These are phyloP conservation scores for Escallonia herrerae DNA, from an alignment of 129 eudicot genomes.

Conservation along the genomic window DNA sequence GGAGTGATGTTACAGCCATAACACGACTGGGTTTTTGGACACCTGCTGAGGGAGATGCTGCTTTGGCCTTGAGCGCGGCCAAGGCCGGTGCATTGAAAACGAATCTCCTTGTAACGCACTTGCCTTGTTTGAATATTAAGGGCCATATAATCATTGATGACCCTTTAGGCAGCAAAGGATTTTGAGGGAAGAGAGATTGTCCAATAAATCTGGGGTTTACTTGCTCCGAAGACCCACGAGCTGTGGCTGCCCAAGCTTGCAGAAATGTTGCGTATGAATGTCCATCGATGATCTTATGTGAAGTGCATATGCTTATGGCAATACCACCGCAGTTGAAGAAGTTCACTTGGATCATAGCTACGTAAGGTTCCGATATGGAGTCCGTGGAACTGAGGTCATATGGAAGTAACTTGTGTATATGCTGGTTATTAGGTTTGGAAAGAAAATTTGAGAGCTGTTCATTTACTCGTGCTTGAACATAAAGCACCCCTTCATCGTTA, in stretches of 20 bases:
- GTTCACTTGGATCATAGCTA: no score
- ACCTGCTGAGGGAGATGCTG: no score
- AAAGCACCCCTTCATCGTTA: constrained; percentile 20
- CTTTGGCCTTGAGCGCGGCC: background rate
- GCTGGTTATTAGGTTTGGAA: background rate
- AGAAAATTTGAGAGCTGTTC: constrained; percentile 2
- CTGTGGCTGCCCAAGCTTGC: constrained; percentile 17
- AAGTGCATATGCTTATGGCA: constrained; percentile 13
- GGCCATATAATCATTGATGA: constrained; percentile 7
- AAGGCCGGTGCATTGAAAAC: constrained; percentile 6
- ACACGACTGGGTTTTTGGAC: constrained; percentile 2
- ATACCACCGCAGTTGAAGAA: no score
- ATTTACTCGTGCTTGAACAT: constrained; percentile 12
- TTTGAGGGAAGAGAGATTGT: constrained; percentile 14
- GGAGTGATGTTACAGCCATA: constrained; percentile 16
- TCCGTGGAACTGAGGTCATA: background rate
- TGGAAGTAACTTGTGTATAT: constrained; percentile 12
- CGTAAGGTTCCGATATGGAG: constrained; percentile 7
- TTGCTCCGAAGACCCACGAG: background rate
- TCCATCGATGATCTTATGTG: constrained; percentile 19
- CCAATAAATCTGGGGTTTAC: constrained; percentile 9
- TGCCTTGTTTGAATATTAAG: background rate
- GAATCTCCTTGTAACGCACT: constrained; percentile 15
- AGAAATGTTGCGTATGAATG: constrained; percentile 7
- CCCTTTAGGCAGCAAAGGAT: constrained; percentile 14